Evolutionary conservation across 805 yeast species (phyloP).

Genomic region (Metschnikowia gelsemii): DNA sequence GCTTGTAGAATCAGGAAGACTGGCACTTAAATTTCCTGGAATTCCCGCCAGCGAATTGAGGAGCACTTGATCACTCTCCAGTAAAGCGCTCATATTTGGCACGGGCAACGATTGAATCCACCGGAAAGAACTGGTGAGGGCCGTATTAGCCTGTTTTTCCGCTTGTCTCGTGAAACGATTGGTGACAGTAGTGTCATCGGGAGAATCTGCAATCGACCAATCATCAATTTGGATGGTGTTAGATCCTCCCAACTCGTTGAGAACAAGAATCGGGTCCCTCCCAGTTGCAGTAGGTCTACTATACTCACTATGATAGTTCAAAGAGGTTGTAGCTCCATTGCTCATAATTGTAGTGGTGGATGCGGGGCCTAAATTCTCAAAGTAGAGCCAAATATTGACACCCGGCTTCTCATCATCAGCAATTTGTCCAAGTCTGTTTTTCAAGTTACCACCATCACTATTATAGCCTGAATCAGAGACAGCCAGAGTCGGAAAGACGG

Average conservation of each 20-base stretch:
- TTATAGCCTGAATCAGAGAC: neutral
- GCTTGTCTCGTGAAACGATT: neutral
- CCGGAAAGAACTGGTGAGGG: too few species aligned
- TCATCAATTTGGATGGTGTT: constrained; percentile 2
- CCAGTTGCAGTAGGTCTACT: neutral
- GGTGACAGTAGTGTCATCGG: neutral
- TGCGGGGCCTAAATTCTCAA: constrained; percentile 1
- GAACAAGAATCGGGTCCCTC: constrained; percentile 1
- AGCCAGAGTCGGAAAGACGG: neutral
- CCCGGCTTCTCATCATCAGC: neutral
- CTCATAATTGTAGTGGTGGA: constrained; percentile 2
- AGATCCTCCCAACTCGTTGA: constrained; percentile 1
- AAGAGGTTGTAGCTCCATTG: constrained; percentile 1
- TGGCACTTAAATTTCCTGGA: too few species aligned
- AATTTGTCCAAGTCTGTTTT: too few species aligned
- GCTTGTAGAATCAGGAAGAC: neutral
- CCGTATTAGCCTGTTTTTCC: neutral
- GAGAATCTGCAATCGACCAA: constrained; percentile 1
- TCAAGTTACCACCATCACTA: neutral
- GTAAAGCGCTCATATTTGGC: too few species aligned
- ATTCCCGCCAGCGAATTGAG: too few species aligned
- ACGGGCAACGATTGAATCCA: too few species aligned
- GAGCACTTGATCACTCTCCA: too few species aligned
- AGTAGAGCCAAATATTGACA: neutral
- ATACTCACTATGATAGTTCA: neutral